Conservation (phyloP, 2,329 filamentous ascomycete species). For the Coleophoma crateriformis region DNA sequence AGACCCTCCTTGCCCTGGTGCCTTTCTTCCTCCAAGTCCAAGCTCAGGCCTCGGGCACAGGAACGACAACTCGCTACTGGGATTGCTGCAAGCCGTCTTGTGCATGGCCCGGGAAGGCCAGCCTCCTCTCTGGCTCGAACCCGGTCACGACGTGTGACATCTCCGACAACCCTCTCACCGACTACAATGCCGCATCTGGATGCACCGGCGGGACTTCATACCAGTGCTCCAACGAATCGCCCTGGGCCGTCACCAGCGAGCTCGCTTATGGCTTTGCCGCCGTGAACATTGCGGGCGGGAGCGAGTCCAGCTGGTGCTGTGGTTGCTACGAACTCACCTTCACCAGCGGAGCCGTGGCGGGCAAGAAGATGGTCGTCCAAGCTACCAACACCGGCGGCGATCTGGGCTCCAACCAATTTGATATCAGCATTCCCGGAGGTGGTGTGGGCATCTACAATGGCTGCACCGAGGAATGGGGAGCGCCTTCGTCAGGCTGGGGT, state of each 20-base stretch:
- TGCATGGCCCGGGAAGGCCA: constrained; percentile 52
- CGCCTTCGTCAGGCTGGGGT: constrained; percentile 36
- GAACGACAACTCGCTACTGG: constrained; percentile 42
- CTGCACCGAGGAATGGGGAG: constrained; percentile 43
- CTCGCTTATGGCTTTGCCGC: constrained; percentile 54
- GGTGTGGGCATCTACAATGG: constrained; percentile 52
- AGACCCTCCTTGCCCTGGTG: constrained; percentile 17
- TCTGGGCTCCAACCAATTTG: constrained; percentile 50
- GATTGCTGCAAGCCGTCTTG: constrained; percentile 71
- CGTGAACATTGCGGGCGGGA: constrained; percentile 46
- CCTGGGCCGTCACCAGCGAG: constrained; percentile 53
- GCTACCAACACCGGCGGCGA: constrained; percentile 58
- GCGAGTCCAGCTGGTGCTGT: constrained; percentile 60
- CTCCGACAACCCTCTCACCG: constrained; percentile 46
- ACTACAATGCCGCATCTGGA: constrained; percentile 41
- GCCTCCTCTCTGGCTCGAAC: constrained; percentile 28
- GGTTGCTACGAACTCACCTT: constrained; percentile 51
- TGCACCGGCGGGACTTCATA: constrained; percentile 41
- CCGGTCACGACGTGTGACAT: constrained; percentile 26
- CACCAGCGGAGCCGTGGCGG: constrained; percentile 42
- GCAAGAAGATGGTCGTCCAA: constrained; percentile 60
- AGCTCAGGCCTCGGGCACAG: constrained; percentile 14
- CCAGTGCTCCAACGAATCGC: constrained; percentile 56
- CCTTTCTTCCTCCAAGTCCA: constrained; percentile 19
- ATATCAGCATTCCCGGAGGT: constrained; percentile 49